Evolutionary conservation across 768 basidiomycete species (phyloP).

Genomic region (Leccinum subgranulosum): DNA sequence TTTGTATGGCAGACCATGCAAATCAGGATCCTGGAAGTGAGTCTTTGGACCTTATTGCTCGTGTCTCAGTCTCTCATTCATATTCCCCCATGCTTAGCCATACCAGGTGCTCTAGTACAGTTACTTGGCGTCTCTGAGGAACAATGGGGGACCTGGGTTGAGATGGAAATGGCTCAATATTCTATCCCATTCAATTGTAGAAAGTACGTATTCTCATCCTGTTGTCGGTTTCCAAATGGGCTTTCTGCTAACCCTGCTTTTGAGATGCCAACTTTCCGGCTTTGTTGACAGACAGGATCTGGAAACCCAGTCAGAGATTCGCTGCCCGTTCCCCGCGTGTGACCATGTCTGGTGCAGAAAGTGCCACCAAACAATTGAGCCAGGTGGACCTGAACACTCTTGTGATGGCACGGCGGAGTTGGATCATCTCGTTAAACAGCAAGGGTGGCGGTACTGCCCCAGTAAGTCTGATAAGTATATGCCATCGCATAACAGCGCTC

Average conservation of each 20-base stretch:
- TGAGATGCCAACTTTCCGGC: constrained; percentile 49
- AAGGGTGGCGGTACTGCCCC: constrained; percentile 65
- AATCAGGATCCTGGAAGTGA: constrained; percentile 30
- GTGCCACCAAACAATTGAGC: constrained; percentile 43
- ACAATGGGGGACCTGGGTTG: constrained; percentile 41
- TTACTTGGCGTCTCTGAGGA: constrained; percentile 44
- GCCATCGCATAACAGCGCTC: background rate
- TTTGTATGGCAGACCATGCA: constrained; percentile 41
- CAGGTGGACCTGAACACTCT: constrained; percentile 43
- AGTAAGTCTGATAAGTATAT: constrained; percentile 31
- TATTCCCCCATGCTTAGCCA: constrained; percentile 25
- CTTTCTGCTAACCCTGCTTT: background rate
- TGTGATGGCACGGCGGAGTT: constrained; percentile 59
- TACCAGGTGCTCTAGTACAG: constrained; percentile 37
- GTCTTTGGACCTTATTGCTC: background rate
- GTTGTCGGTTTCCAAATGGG: background rate
- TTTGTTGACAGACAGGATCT: constrained; percentile 52
- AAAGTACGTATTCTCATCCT: constrained; percentile 35
- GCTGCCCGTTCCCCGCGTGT: constrained; percentile 50
- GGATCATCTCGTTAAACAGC: constrained; percentile 44
- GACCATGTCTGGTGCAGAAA: constrained; percentile 56
- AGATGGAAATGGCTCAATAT: constrained; percentile 44
- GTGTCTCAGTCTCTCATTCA: background rate
- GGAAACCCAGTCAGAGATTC: constrained; percentile 36
- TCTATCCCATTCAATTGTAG: constrained; percentile 46